Percentiles rank a stretch among this genome's conserved stretches.
These are phyloP conservation scores for Phragmites australis DNA, from an alignment of 176 grass and related monocot genomes.

Conservation along the genomic window DNA sequence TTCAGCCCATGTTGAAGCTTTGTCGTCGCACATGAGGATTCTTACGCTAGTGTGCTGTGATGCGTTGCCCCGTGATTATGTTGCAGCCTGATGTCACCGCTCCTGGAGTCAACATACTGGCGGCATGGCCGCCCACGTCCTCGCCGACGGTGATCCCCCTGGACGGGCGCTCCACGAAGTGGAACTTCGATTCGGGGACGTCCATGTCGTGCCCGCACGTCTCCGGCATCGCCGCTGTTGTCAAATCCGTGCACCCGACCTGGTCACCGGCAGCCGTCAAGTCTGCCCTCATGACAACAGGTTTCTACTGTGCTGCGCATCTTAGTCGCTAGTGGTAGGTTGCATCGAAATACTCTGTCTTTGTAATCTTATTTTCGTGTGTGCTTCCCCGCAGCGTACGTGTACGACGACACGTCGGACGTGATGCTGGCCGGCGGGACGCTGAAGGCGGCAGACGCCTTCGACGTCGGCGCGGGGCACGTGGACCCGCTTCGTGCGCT, in stretches of 20 bases:
- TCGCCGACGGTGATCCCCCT: constrained; percentile 65
- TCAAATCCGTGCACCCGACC: constrained; percentile 71
- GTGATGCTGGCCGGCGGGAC: constrained; percentile 69
- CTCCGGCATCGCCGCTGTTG: constrained; percentile 79
- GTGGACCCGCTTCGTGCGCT: constrained; percentile 68
- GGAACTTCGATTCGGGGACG: constrained; percentile 87
- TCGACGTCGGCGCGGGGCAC: constrained; percentile 81
- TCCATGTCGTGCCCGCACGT: constrained; percentile 95
- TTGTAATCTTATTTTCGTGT: neutral
- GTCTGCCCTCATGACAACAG: constrained; percentile 93
- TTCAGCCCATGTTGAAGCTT: neutral
- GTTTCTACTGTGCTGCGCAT: neutral
- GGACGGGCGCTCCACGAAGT: constrained; percentile 55
- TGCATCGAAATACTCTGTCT: neutral
- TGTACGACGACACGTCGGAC: constrained; percentile 61
- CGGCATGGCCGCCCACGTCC: constrained; percentile 72
- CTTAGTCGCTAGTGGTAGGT: neutral
- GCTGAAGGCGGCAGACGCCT: constrained; percentile 68
- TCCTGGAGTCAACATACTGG: constrained; percentile 80
- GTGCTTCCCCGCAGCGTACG: constrained; percentile 43
- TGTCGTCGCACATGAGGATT: neutral
- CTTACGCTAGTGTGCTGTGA: neutral
- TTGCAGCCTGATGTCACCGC: constrained; percentile 85
- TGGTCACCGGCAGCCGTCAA: constrained; percentile 87
- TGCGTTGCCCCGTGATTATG: neutral